Conservation (phyloP, 2,329 filamentous ascomycete species). For the Fusarium praegraminearum region DNA sequence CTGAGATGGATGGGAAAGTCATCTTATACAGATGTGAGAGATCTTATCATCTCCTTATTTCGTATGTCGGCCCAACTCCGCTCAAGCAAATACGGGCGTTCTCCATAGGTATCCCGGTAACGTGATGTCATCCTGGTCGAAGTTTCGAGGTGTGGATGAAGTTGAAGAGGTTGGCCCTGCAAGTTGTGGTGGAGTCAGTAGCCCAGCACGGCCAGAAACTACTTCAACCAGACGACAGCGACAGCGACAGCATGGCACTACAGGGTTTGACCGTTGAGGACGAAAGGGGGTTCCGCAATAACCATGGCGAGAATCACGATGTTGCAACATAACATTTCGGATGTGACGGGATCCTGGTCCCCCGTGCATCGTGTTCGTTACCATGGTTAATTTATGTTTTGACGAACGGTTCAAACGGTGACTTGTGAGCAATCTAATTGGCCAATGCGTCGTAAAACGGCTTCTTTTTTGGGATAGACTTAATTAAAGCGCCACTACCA, state of each 20-base stretch:
- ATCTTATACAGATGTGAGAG: constrained; percentile 40
- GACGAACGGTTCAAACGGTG: constrained; percentile 6
- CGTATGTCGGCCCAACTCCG: constrained; percentile 28
- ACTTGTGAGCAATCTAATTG: background rate
- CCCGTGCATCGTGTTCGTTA: constrained; percentile 12
- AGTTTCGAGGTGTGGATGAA: background rate
- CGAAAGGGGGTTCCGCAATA: constrained; percentile 20
- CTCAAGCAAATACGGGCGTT: constrained; percentile 31
- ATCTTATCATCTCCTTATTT: constrained; percentile 12
- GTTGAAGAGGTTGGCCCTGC: background rate
- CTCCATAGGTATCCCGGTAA: constrained; percentile 34
- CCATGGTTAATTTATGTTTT: background rate
- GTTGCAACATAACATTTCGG: constrained; percentile 24
- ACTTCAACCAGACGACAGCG: background rate
- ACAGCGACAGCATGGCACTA: background rate
- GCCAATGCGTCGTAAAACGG: background rate
- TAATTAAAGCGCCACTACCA: constrained; percentile 19
- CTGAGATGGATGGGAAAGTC: constrained; percentile 7
- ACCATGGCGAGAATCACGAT: constrained; percentile 29
- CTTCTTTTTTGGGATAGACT: constrained; percentile 14
- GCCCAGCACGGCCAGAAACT: background rate
- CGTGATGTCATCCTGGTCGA: constrained; percentile 34
- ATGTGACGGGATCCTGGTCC: constrained; percentile 18
- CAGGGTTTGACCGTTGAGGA: background rate
- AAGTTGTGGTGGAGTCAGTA: constrained; percentile 21